Evolutionary conservation across 2,329 filamentous ascomycete species (phyloP).

Genomic region (Nigrograna mackinnonii): DNA sequence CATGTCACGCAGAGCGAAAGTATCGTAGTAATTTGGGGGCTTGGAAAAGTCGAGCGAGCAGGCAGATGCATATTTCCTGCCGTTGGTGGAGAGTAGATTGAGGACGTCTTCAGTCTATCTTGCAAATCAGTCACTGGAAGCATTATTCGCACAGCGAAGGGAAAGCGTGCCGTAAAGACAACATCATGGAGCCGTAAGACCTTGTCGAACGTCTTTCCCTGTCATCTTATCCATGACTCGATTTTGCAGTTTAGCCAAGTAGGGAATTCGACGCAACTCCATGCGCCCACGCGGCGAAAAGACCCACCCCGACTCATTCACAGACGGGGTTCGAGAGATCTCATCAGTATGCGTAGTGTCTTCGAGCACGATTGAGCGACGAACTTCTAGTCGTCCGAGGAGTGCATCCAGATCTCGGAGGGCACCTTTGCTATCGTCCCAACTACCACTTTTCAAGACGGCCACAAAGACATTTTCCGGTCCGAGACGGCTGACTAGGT

Average conservation of each 20-base stretch:
- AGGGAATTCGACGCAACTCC: constrained; percentile 69
- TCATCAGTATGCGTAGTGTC: constrained; percentile 52
- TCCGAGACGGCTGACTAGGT: constrained; percentile 59
- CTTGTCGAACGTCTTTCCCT: constrained; percentile 60
- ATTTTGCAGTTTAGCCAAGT: constrained; percentile 67
- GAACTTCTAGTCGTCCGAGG: constrained; percentile 56
- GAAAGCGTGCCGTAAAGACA: constrained; percentile 63
- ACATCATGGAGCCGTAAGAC: constrained; percentile 67
- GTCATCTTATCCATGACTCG: constrained; percentile 58
- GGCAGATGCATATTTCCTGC: constrained; percentile 62
- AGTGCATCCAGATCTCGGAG: constrained; percentile 58
- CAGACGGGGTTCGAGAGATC: constrained; percentile 15
- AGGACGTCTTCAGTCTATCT: constrained; percentile 60
- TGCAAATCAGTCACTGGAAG: too few relatives aligned
- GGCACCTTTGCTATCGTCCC: constrained; percentile 67
- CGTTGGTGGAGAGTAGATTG: constrained; percentile 58
- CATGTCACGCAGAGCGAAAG: constrained; percentile 62
- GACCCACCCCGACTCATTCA: constrained; percentile 61
- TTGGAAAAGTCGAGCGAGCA: constrained; percentile 63
- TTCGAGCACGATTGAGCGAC: constrained; percentile 61
- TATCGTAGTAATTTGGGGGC: constrained; percentile 62
- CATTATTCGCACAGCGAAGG: too few relatives aligned
- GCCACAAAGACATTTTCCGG: constrained; percentile 67
- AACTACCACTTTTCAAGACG: constrained; percentile 70
- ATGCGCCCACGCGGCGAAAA: constrained; percentile 53